A percentile compares a stretch with the other conserved stretches of the same genome.
Evolutionary conservation across 2,329 filamentous ascomycete genomes (phyloP).

Genomic region (Tolypocladium album): DNA sequence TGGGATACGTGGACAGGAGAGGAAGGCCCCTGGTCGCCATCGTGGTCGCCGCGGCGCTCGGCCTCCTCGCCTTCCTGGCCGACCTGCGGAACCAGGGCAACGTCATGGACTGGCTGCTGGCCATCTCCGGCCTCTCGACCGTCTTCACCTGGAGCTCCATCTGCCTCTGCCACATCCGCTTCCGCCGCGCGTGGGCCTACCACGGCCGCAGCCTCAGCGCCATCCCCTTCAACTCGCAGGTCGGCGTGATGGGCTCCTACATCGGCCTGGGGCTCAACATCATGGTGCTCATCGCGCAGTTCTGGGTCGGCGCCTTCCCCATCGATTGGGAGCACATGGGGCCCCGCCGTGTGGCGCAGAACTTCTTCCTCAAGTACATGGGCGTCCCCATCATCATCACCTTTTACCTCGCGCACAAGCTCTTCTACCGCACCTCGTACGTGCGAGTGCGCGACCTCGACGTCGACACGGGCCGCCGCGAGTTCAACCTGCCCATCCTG

Average conservation of each 20-base stretch:
- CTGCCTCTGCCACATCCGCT: slow-evolving; percentile 85
- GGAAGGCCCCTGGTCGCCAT: slow-evolving; percentile 74
- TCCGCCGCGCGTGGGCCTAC: slow-evolving; percentile 66
- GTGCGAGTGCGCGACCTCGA: slow-evolving; percentile 70
- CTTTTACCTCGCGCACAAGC: slow-evolving; percentile 67
- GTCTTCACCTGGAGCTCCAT: slow-evolving; percentile 79
- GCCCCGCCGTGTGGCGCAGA: slow-evolving; percentile 37
- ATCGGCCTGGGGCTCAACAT: slow-evolving; percentile 66
- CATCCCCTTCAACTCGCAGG: slow-evolving; percentile 71
- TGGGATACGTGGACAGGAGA: slow-evolving; percentile 73
- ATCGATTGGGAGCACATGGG: slow-evolving; percentile 43
- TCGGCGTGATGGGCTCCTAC: slow-evolving; percentile 71
- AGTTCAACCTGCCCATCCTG: slow-evolving; percentile 71
- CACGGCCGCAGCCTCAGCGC: slow-evolving; percentile 63
- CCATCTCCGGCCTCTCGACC: slow-evolving; percentile 60
- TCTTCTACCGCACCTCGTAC: slow-evolving; percentile 59
- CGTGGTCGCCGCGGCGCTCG: slow-evolving; percentile 51
- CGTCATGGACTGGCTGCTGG: slow-evolving; percentile 72
- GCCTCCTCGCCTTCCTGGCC: slow-evolving; percentile 66
- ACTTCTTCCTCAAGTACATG: slow-evolving; percentile 66
- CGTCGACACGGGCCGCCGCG: slow-evolving; percentile 71
- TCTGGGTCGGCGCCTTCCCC: slow-evolving; percentile 79
- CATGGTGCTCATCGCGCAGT: slow-evolving; percentile 70
- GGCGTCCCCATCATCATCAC: slow-evolving; percentile 56
- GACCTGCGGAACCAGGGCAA: slow-evolving; percentile 46